These are phyloP conservation scores for Apiotrichum siamense DNA, from an alignment of 1,284 basidiomycete genomes.

Conservation along the genomic window DNA sequence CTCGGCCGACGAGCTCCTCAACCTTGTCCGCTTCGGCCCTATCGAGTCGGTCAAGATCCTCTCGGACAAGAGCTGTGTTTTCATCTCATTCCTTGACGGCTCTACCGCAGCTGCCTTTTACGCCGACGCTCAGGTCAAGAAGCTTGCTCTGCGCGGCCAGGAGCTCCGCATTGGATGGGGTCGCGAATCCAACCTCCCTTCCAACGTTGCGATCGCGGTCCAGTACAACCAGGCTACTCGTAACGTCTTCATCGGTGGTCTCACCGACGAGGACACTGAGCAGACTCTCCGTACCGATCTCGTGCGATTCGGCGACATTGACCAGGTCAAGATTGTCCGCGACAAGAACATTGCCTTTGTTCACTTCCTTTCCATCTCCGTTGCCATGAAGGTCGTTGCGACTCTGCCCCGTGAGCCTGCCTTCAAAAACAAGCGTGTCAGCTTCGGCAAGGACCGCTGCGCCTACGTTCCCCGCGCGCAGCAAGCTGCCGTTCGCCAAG, in stretches of 20 bases:
- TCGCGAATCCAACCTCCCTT: constrained; percentile 78
- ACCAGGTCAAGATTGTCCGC: constrained; percentile 94
- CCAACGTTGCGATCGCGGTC: constrained; percentile 75
- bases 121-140: constrained; percentile 88
- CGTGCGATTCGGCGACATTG: constrained; percentile 84
- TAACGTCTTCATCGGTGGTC: constrained; percentile 87
- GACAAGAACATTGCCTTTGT: constrained; percentile 98
- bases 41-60: constrained; percentile 91
- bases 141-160: constrained; percentile 79
- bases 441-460: constrained; percentile 88
- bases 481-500: constrained; percentile 47
- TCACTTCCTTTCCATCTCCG: constrained; percentile 86
- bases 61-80: constrained; percentile 97
- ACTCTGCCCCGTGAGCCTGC: constrained; percentile 77
- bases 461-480: constrained; percentile 62
- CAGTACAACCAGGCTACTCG: constrained; percentile 82
- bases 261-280: constrained; percentile 82
- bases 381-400: constrained; percentile 88
- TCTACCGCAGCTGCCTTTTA: constrained; percentile 88
- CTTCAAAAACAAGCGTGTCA: constrained; percentile 91
- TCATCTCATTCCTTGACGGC: constrained; percentile 92
- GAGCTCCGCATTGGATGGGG: constrained; percentile 97
- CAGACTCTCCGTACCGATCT: constrained; percentile 78
- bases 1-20: constrained; percentile 93
- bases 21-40: constrained; percentile 95